phyloP scores from a whole-genome alignment of 768 basidiomycete genomes.

The Amyloporia xantha region DNA sequence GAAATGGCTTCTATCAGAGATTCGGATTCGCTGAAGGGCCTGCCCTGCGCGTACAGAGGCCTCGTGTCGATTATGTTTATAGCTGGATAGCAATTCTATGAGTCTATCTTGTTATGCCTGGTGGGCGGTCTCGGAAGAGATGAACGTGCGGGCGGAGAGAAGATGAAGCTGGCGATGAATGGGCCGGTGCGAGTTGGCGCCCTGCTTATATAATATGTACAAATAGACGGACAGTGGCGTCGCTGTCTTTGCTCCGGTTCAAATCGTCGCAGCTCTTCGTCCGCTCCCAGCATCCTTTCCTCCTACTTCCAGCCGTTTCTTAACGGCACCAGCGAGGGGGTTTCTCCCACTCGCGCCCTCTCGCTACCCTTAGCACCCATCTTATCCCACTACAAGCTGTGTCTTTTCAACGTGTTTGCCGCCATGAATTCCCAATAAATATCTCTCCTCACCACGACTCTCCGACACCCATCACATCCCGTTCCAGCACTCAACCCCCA shows the following conservation, averaged over 20 bases:
- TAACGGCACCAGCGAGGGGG: conserved; percentile 23
- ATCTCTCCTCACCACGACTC: conserved; percentile 16
- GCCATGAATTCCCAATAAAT: conserved; percentile 35
- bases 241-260: conserved; percentile 19
- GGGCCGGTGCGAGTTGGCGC: not conserved
- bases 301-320: conserved; percentile 13
- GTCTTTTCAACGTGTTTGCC: conserved; percentile 23
- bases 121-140: not conserved
- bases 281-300: conserved; percentile 12
- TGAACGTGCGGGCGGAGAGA: not conserved
- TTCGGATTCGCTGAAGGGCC: conserved; percentile 1
- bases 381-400: conserved; percentile 6
- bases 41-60: not conserved
- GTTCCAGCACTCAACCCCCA: conserved; percentile 15
- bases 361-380: conserved; percentile 13
- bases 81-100: not conserved
- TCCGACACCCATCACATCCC: conserved; percentile 13
- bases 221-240: conserved; percentile 18
- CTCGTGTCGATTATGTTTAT: conserved; percentile 6
- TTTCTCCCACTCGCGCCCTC: conserved; percentile 20
- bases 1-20: conserved; percentile 24
- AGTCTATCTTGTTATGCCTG: not conserved
- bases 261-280: conserved; percentile 8
- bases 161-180: conserved; percentile 2
- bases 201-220: conserved; percentile 14